phyloP scores from a whole-genome alignment of 352 stramenopile species.

The Phytophthora podocarpi region DNA sequence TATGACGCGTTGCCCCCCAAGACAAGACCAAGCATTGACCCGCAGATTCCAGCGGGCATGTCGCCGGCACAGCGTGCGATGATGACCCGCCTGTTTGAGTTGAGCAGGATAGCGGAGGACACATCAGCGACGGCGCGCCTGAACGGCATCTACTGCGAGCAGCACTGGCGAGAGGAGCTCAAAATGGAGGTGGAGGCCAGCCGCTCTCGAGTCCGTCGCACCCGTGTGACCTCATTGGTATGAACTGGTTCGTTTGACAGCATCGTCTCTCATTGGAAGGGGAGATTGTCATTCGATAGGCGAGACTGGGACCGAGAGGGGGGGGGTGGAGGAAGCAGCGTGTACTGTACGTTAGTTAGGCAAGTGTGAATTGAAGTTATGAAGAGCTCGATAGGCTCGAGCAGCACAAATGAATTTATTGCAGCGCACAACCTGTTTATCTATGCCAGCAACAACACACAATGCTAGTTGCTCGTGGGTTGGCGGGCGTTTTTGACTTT shows the following conservation, averaged over 20 bases:
- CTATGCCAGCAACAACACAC: no score
- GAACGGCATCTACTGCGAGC: conserved; percentile 52
- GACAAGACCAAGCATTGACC: conserved; percentile 4
- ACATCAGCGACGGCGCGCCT: conserved; percentile 54
- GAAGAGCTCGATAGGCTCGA: conserved; percentile 18
- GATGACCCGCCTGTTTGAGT: conserved; percentile 46
- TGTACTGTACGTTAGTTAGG: conserved; percentile 19
- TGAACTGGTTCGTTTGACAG: conserved; percentile 12
- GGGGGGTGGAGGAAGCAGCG: conserved; percentile 1
- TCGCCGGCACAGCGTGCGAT: conserved; percentile 19
- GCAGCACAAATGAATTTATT: conserved; percentile 25
- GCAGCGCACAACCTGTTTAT: no score
- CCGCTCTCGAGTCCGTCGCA: conserved; percentile 17
- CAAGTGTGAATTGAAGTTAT: conserved; percentile 32
- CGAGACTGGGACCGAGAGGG: background rate
- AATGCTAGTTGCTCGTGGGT: no score
- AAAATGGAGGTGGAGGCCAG: conserved; percentile 35
- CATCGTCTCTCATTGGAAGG: conserved; percentile 10
- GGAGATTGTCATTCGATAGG: conserved; percentile 1
- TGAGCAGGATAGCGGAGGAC: conserved; percentile 53
- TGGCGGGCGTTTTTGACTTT: no score
- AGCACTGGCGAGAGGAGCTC: conserved; percentile 37
- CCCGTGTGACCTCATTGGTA: conserved; percentile 12
- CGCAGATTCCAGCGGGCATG: conserved; percentile 12
- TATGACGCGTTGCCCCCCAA: conserved; percentile 12